Evolutionary conservation across 306 rosid species (phyloP), one percentile per base, ranked within the genome.

Genomic region (Acacia melanoxylon): DNA sequence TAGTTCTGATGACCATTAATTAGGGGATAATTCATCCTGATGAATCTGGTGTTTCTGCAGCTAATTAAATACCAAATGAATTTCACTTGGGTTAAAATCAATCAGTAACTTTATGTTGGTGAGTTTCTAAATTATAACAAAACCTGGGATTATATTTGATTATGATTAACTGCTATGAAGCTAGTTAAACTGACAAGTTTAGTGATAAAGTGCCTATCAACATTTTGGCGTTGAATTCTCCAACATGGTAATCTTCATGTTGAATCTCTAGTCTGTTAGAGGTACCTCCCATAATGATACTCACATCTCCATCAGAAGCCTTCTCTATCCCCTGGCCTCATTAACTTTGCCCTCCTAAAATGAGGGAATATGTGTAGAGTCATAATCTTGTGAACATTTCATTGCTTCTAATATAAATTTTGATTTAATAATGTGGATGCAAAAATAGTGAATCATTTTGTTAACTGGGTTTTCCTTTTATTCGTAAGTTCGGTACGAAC

Each of bases 21-120:
- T 19, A 6, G 16, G 15, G 17, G 41, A 63, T 31, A 15, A 42
- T 75, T 42, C 22, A 12, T 66, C 71, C 71, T 29, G 16, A 42
- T 68, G 52, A 48, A 48, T 48, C 19, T 48, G 52, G 6, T 48
- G 31, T 35, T 54, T 14, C 9, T 0, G 31, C 33, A 10, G 6
- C 33, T 59, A 59, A 59, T 24, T 10, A 22, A 24, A 24, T 24
- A 59, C 66, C 33, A 46, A n/a, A 58, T 74, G 51, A 12, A 10
- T 51, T 44, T 52, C 25, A 72, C 80, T 8, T 58, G 16, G 83
- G 61, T 80, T 76, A 25, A 63, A 22, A 44, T 67, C 80, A 77
- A 62, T 62, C 19, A 11, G 2, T 62, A 62, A 27, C 35, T 77
- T 85, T 22, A 20, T 45, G 29, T 49, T 33, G 48, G 66, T 29